Percentiles rank a stretch among this genome's conserved stretches.
These are phyloP conservation scores for Thielaviopsis populi DNA, from an alignment of 2,329 filamentous ascomycete species.

Conservation along the genomic window DNA sequence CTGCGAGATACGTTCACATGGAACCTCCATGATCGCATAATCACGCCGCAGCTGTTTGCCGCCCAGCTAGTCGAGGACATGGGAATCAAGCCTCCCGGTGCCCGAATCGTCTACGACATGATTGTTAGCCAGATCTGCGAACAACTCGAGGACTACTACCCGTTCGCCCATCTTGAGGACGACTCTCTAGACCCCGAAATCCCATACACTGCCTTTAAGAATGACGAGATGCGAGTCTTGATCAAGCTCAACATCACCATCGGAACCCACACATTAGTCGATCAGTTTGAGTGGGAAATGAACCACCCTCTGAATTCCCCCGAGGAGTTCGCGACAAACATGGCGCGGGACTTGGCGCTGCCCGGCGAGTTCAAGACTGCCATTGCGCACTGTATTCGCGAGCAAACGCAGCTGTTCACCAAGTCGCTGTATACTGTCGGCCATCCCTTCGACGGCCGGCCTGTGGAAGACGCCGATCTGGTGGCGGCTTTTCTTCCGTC, in stretches of 20 bases:
- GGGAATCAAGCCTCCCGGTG: constrained; percentile 57
- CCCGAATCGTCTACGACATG: constrained; percentile 47
- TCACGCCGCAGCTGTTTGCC: constrained; percentile 68
- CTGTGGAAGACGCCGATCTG: constrained; percentile 82
- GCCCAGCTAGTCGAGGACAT: constrained; percentile 86
- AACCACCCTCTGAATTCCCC: constrained; percentile 89
- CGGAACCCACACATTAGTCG: constrained; percentile 79
- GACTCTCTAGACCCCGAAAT: constrained; percentile 79
- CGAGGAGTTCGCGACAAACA: constrained; percentile 80
- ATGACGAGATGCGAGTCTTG: constrained; percentile 94
- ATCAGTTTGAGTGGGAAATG: constrained; percentile 98
- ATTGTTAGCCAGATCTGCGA: constrained; percentile 61
- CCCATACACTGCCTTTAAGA: constrained; percentile 89
- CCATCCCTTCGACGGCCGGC: constrained; percentile 87
- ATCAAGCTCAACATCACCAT: constrained; percentile 98
- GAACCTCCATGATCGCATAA: constrained; percentile 86
- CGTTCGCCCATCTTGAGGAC: constrained; percentile 78
- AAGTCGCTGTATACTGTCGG: constrained; percentile 85
- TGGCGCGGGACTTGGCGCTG: constrained; percentile 79
- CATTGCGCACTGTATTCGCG: constrained; percentile 93
- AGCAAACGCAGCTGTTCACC: constrained; percentile 89
- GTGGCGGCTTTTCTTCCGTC: constrained; percentile 73
- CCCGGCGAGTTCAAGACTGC: constrained; percentile 94
- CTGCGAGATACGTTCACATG: constrained; percentile 95
- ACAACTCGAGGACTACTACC: constrained; percentile 85